Evolutionary conservation across 768 basidiomycete species (phyloP), one percentile per base, ranked within the genome.

Genomic region (Porpolomopsis calyptriformis): DNA sequence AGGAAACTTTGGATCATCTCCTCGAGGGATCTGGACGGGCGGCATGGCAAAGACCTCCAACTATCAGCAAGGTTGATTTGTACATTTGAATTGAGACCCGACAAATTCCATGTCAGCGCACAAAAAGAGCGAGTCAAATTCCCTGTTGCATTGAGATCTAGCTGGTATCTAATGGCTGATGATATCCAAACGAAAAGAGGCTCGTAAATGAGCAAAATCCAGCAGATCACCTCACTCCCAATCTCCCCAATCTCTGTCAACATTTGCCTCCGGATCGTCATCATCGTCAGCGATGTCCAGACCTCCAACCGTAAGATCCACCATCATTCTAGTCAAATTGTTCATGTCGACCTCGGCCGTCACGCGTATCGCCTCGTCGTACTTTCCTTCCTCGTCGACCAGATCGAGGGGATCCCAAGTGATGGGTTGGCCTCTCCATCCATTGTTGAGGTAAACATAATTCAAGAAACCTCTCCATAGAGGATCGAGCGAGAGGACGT

Each of bases 381-480:
- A 76, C 4, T 61, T 64, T 3, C 64, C 73, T 10, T 55, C 57
- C 43, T 60, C 61, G 16, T 64, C 53, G 1, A 70, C 64, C 4
- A 65, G 54, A 4, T 59, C 65, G 0, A 48, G 48, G 0, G 74
- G 68, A 50, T 79, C 69, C 77, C 78, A 80, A 5, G 66, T 55
- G 27, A 74, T 72, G 4, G 60, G 57, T 4, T 64, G 63, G 4
- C 78, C 78, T 24, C 56, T 66, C 74, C 78, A 82, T 1, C 78
- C 80, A 2, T 71, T 70, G 11, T 71, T 68, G 14, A 53, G 41
- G 49, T 75, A 58, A n/a, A 81, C 58, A 50, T 76, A 80, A 47
- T 78, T 79, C 40, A 82, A 55, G 64, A 80, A 80, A 0, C 62
- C 57, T 3, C 78, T 61, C 80, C 80, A 81, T 2, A 80, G 61